Base-by-base conservation (phyloP, 202 grass and related monocot species). In the Elaeis oleifera region DNA sequence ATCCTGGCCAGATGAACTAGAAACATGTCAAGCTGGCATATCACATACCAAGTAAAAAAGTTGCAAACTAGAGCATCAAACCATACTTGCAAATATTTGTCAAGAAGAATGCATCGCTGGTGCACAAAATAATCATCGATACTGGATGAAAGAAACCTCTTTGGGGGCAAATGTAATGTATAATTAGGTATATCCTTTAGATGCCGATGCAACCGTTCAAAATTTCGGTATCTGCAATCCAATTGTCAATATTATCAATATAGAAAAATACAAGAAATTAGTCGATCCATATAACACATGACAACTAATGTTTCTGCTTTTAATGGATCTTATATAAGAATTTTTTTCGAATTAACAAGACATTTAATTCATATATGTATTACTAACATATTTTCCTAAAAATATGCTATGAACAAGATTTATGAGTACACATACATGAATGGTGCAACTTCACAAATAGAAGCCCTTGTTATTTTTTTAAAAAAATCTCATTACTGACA, bases 141-240 rank as follows among this genome's bases (percentile, higher is more conserved):
- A 61, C 94, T 99, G 66, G 88, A 99, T 51, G 94, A 81, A 79
- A 99, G 88, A 78, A 84, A 99, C 69, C 89, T 89, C 69, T 99
- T 99, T 75, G 94, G 88, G 70, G 94, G 94, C 65, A 99, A 79
- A 61, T 99, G 94, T 56, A 99, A 74, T 58, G 80, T 84, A 76
- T 99, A 99, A 80, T 99, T 99, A 60, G 88, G 94, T 82, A 99
- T 99, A 68, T 86, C 94, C 68, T 99, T 99, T 58, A 99, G 80
- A 63, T 78, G 80, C 23, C 85, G 73, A 72, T 99, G 88, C 75
- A 99, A 74, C 63, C 85, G 88, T 51, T 99, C 94, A 84, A 99
- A 99, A 71, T 99, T 99, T 27, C 82, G 83, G 68, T 89, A 99
- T 87, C 94, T 99, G 79, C 25, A 86, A 63, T 61, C 54, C 58